Evolutionary conservation across 1,284 basidiomycete genomes (phyloP).

Genomic region (Bondarzewia mesenterica): DNA sequence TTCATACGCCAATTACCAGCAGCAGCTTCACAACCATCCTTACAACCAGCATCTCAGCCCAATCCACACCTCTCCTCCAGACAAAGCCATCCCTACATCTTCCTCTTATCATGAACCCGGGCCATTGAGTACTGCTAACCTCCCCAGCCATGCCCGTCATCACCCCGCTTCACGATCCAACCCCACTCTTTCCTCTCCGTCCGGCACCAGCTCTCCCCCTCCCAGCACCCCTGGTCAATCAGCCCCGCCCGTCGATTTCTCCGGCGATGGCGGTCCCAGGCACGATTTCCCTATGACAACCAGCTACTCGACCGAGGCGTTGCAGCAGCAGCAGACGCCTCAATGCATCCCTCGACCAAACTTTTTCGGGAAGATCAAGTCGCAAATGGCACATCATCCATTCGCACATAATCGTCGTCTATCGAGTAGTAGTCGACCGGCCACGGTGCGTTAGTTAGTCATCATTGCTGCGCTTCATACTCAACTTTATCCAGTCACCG

Average conservation of each 20-base stretch:
- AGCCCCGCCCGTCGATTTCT: conserved; percentile 33
- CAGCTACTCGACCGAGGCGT: conserved; percentile 15
- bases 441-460: conserved; percentile 28
- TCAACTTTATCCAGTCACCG: conserved; percentile 31
- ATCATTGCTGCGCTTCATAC: conserved; percentile 12
- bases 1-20: conserved; percentile 6
- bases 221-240: conserved; percentile 54
- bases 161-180: conserved; percentile 32
- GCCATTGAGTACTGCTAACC: conserved; percentile 25
- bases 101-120: conserved; percentile 18
- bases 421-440: conserved; percentile 19
- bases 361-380: conserved; percentile 18
- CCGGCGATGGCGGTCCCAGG: conserved; percentile 28
- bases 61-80: conserved; percentile 6
- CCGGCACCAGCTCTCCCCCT: conserved; percentile 58
- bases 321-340: conserved; percentile 18
- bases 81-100: conserved; percentile 20
- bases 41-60: conserved; percentile 11
- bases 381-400: conserved; percentile 12
- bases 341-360: conserved; percentile 14
- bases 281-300: conserved; percentile 24
- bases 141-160: conserved; percentile 23
- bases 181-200: conserved; percentile 55
- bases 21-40: conserved; percentile 13
- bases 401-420: conserved; percentile 15